phyloP scores from a whole-genome alignment of 2,329 filamentous ascomycete genomes.

The Calcarisporium arbuscula region DNA sequence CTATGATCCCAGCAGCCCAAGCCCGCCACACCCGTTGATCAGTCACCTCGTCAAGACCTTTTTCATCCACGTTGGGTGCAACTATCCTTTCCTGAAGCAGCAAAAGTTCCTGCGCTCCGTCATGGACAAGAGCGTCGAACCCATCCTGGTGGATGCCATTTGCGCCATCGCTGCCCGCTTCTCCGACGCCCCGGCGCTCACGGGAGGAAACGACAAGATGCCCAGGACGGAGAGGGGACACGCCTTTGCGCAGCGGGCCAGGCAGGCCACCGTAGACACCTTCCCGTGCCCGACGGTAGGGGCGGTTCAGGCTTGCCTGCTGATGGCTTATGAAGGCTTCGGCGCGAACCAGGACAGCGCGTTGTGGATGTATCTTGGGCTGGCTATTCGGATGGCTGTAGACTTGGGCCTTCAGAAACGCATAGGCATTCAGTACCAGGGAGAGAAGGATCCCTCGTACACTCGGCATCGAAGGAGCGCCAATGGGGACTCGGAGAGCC shows the following conservation, averaged over 20 bases:
- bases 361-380: slow-evolving; percentile 88
- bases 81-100: slow-evolving; percentile 74
- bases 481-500: slow-evolving; percentile 23
- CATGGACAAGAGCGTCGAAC: slow-evolving; percentile 72
- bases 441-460: slow-evolving; percentile 45
- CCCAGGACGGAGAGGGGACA: slow-evolving; percentile 64
- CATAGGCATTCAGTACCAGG: slow-evolving; percentile 61
- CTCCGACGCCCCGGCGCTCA: slow-evolving; percentile 51
- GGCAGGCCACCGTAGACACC: slow-evolving; percentile 74
- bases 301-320: slow-evolving; percentile 74
- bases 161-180: slow-evolving; percentile 79
- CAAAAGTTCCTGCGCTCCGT: slow-evolving; percentile 69
- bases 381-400: slow-evolving; percentile 77
- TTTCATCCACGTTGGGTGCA: slow-evolving; percentile 76
- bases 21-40: slow-evolving; percentile 69
- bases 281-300: slow-evolving; percentile 78
- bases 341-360: slow-evolving; percentile 84
- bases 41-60: slow-evolving; percentile 73
- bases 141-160: slow-evolving; percentile 80
- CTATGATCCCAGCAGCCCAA: slow-evolving; percentile 67
- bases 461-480: slow-evolving; percentile 36
- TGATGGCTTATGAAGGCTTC: slow-evolving; percentile 86
- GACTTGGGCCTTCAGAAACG: slow-evolving; percentile 77
- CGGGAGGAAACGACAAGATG: slow-evolving; percentile 40
- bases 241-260: slow-evolving; percentile 74